These are phyloP conservation scores for Apostasia shenzhenica DNA, from an alignment of 106 monocot genomes.

Conservation along the genomic window DNA sequence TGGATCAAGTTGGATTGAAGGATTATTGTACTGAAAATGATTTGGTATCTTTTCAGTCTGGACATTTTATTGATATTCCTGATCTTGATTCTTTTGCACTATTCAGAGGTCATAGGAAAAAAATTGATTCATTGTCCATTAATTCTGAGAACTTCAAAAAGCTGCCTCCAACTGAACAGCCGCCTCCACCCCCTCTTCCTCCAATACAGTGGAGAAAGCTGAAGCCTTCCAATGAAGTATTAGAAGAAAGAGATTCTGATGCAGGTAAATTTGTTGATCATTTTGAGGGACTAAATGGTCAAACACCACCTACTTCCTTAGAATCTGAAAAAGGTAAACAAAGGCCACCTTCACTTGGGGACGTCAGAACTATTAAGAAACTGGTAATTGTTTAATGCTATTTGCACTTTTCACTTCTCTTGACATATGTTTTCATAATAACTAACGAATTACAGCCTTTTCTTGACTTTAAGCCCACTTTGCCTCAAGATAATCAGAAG, in stretches of 20 bases:
- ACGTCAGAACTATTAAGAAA: not conserved
- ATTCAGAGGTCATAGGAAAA: not conserved
- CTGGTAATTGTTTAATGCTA: not conserved
- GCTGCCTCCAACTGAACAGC: conserved; percentile 27
- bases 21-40: conserved; percentile 21
- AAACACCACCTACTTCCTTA: not conserved
- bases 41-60: conserved; percentile 18
- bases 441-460: not conserved
- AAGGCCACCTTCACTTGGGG: conserved; percentile 4
- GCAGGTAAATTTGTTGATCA: conserved; percentile 9
- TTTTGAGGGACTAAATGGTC: conserved; percentile 2
- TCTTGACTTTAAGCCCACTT: not conserved
- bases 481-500: conserved; percentile 1
- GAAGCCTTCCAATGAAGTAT: conserved; percentile 16
- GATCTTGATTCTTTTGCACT: conserved; percentile 26
- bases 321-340: conserved; percentile 8
- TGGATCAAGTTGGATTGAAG: conserved; percentile 9
- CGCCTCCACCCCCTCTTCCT: conserved; percentile 84
- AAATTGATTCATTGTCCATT: conserved; percentile 6
- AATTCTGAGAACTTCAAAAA: conserved; percentile 12
- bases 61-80: conserved; percentile 26
- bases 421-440: not conserved
- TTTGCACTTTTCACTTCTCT: no score
- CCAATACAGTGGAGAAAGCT: conserved; percentile 71
- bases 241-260: conserved; percentile 10